Evolutionary conservation across 257 asterid genomes (phyloP).

Genomic region (Leonotis leonurus): DNA sequence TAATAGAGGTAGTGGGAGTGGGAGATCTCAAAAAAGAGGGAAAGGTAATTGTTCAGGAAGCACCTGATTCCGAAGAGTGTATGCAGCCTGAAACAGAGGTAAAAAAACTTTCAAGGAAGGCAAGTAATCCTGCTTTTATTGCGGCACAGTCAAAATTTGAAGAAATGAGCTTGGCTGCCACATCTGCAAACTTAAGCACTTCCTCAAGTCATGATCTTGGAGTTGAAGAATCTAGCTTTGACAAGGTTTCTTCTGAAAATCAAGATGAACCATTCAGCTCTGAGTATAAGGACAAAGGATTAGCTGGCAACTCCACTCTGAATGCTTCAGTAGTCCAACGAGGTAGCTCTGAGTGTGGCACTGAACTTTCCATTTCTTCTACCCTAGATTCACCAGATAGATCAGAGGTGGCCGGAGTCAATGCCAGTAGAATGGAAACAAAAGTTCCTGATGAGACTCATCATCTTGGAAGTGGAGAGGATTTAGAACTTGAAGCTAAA

Average conservation of each 20-base stretch:
- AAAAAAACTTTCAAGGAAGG: slow-evolving; percentile 37
- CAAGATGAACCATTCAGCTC: slow-evolving; percentile 30
- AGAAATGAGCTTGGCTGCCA: slow-evolving; percentile 48
- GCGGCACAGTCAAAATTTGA: slow-evolving; percentile 89
- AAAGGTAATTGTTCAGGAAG: slow-evolving; percentile 20
- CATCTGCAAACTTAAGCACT: slow-evolving; percentile 33
- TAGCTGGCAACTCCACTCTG: slow-evolving; percentile 32
- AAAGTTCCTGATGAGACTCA: slow-evolving; percentile 28
- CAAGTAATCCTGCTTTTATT: slow-evolving; percentile 76
- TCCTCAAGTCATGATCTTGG: slow-evolving; percentile 35
- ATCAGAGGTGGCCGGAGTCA: slow-evolving; percentile 47
- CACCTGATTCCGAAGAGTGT: slow-evolving; percentile 16
- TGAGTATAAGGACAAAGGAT: slow-evolving; percentile 36
- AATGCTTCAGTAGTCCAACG: slow-evolving; percentile 34
- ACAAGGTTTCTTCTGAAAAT: slow-evolving; percentile 28
- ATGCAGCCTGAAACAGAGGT: slow-evolving; percentile 47
- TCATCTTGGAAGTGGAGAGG: slow-evolving; percentile 22
- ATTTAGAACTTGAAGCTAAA: slow-evolving; percentile 35
- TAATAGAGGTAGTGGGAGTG: slow-evolving; percentile 20
- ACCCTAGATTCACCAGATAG: slow-evolving; percentile 83
- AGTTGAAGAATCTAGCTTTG: slow-evolving; percentile 35
- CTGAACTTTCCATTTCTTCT: slow-evolving; percentile 75
- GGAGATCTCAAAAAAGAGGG: slow-evolving; percentile 25
- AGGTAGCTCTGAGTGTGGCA: slow-evolving; percentile 81
- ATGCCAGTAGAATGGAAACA: slow-evolving; percentile 33